Evolutionary conservation across 352 stramenopile species (phyloP).

Genomic region (Pythium pyrilobum): DNA sequence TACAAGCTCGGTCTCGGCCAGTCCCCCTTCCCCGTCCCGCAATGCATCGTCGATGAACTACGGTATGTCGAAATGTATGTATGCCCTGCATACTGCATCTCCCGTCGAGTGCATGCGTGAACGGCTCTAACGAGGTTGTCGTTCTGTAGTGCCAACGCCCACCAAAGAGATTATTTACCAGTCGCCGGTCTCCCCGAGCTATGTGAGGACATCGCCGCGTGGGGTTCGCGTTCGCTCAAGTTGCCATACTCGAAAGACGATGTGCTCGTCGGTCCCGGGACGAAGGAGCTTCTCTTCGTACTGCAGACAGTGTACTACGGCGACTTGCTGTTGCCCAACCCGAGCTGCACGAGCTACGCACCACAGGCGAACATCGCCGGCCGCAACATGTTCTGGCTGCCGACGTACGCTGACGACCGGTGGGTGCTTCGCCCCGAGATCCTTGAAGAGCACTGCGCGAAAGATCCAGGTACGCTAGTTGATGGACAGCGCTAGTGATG

Average conservation of each 20-base stretch:
- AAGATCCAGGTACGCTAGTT: slow-evolving; percentile 55
- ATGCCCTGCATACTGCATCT: slow-evolving; percentile 7
- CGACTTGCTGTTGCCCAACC: slow-evolving; percentile 77
- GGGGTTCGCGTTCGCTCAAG: slow-evolving; percentile 49
- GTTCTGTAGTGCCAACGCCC: slow-evolving; percentile 53
- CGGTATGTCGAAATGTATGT: slow-evolving; percentile 45
- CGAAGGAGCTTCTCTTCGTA: slow-evolving; percentile 86
- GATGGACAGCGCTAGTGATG: not conserved
- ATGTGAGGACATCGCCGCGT: slow-evolving; percentile 72
- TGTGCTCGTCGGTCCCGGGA: slow-evolving; percentile 83
- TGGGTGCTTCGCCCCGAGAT: slow-evolving; percentile 79
- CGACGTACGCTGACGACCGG: slow-evolving; percentile 68
- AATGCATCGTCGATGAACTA: slow-evolving; percentile 85
- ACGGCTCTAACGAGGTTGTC: not conserved
- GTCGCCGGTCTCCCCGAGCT: slow-evolving; percentile 71
- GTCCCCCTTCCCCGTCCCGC: slow-evolving; percentile 81
- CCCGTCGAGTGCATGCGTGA: not conserved
- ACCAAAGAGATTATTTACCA: slow-evolving; percentile 79
- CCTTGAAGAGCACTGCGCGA: slow-evolving; percentile 71
- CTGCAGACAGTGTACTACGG: slow-evolving; percentile 87
- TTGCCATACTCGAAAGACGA: slow-evolving; percentile 68
- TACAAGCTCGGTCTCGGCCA: slow-evolving; percentile 85
- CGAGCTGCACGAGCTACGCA: slow-evolving; percentile 83
- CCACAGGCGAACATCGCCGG: slow-evolving; percentile 82
- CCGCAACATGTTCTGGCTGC: slow-evolving; percentile 87